phyloP scores from a whole-genome alignment of 345 rosid species.

The Populus simonii region DNA sequence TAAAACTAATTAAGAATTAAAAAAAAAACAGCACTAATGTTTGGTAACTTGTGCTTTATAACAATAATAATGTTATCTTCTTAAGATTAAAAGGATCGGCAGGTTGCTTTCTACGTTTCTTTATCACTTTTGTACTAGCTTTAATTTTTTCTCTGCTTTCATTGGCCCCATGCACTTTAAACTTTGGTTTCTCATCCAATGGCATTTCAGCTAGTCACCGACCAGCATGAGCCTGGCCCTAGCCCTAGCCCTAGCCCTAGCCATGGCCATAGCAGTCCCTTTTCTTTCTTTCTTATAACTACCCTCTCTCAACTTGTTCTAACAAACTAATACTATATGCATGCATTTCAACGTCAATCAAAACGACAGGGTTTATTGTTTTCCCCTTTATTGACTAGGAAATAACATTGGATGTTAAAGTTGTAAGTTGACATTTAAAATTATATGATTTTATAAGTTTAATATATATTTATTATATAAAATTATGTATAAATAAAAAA shows the following conservation, averaged over 20 bases:
- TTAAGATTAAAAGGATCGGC: not conserved
- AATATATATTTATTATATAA: too few species aligned
- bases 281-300: too few species aligned
- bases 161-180: not conserved
- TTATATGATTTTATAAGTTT: too few species aligned
- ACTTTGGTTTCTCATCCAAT: not conserved
- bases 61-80: not conserved
- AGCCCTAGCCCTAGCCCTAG: not conserved
- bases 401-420: too few species aligned
- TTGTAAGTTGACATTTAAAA: too few species aligned
- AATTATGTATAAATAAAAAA: too few species aligned
- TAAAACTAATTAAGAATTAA: too few species aligned
- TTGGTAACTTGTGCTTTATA: too few species aligned
- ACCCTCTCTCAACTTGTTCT: conserved; percentile 5
- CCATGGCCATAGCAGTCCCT: not conserved
- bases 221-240: not conserved
- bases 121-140: not conserved
- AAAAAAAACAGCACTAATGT: too few species aligned
- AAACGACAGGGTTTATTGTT: too few species aligned
- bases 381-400: too few species aligned
- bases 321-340: not conserved
- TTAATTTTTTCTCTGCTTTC: not conserved
- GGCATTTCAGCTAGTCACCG: conserved; percentile 4
- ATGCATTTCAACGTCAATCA: not conserved
- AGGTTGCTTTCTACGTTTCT: not conserved